These are phyloP conservation scores for Circinella minor DNA, from an alignment of 371 early-diverging fungal genomes.

Conservation along the genomic window DNA sequence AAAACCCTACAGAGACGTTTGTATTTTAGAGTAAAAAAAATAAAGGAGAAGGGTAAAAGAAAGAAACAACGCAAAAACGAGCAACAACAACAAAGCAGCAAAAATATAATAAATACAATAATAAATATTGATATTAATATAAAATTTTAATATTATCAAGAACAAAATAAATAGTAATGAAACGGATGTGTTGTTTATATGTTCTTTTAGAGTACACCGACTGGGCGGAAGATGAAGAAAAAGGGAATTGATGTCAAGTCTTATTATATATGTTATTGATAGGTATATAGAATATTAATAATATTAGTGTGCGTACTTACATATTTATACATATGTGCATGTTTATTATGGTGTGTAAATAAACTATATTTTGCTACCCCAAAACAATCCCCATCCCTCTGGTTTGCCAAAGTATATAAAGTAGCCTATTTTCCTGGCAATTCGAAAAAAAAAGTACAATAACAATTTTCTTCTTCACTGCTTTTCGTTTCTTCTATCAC, in stretches of 20 bases:
- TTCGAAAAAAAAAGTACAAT: background rate
- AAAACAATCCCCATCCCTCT: conserved; percentile 12
- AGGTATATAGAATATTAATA: no score
- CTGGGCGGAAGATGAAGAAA: conserved; percentile 4
- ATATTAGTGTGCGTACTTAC: background rate
- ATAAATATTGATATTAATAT: no score
- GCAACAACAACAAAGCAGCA: conserved; percentile 9
- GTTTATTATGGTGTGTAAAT: conserved; percentile 12
- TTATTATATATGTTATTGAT: background rate
- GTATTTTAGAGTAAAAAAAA: background rate
- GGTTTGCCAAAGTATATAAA: conserved; percentile 13
- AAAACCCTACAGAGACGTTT: no score
- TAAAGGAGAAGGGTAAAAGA: background rate
- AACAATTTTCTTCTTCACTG: background rate
- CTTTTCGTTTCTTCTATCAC: background rate
- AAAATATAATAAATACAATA: background rate
- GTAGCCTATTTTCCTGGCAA: background rate
- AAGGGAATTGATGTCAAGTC: conserved; percentile 15
- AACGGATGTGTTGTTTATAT: conserved; percentile 9
- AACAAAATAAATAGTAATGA: background rate
- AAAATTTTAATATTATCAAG: no score
- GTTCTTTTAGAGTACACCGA: conserved; percentile 3
- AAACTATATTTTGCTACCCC: conserved; percentile 9
- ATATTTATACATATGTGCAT: conserved; percentile 10
- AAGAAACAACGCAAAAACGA: background rate